Evolutionary conservation across 352 stramenopile species (phyloP).

Genomic region (Pythium rhizo-oryzae): DNA sequence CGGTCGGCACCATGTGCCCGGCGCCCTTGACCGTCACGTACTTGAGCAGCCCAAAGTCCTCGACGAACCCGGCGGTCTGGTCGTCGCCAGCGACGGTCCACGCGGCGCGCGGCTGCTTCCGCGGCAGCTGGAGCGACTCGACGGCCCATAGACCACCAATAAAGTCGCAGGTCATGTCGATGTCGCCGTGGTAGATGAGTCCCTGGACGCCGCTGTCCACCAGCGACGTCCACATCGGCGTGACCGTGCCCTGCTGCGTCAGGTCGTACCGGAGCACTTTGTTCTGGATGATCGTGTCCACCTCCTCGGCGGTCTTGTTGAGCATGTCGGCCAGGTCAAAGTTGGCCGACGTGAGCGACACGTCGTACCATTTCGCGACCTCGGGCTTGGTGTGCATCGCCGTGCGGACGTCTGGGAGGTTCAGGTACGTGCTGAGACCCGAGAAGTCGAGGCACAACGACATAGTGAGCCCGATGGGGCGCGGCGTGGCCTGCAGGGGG

Average conservation of each 20-base stretch:
- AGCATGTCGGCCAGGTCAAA: constrained; percentile 35
- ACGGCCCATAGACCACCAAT: constrained; percentile 37
- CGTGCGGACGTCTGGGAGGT: constrained; percentile 56
- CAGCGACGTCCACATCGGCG: constrained; percentile 52
- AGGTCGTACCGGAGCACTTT: constrained; percentile 49
- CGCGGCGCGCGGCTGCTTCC: constrained; percentile 33
- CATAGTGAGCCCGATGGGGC: constrained; percentile 66
- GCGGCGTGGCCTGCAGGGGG: constrained; percentile 36
- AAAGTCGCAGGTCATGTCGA: constrained; percentile 63
- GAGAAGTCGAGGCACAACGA: constrained; percentile 64
- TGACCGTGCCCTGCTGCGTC: constrained; percentile 44
- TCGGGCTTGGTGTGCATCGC: constrained; percentile 70
- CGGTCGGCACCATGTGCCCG: neutral
- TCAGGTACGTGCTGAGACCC: constrained; percentile 65
- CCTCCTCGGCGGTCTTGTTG: constrained; percentile 28
- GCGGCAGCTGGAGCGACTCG: constrained; percentile 42
- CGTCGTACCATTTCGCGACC: constrained; percentile 41
- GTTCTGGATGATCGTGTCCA: constrained; percentile 29
- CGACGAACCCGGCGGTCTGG: constrained; percentile 84
- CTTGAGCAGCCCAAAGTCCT: constrained; percentile 57
- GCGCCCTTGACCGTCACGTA: constrained; percentile 9
- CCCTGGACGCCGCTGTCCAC: constrained; percentile 42
- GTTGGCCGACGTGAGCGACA: constrained; percentile 45
- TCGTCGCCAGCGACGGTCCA: constrained; percentile 43
- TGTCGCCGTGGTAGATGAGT: constrained; percentile 71